phyloP scores from a whole-genome alignment of 2,329 filamentous ascomycete genomes.

The Colletotrichum tofieldiae region DNA sequence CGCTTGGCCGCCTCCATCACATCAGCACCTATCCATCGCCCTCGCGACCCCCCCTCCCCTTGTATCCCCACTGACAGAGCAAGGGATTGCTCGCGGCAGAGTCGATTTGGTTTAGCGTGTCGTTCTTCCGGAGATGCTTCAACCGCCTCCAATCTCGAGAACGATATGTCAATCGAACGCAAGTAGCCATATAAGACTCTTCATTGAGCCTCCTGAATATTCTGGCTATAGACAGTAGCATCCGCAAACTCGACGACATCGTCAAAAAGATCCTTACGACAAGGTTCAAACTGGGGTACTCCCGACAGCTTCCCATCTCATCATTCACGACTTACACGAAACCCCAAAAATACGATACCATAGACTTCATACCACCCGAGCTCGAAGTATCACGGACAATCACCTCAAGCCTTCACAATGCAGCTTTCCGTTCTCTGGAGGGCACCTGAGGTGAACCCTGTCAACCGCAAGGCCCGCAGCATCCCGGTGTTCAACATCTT shows the following conservation, averaged over 20 bases:
- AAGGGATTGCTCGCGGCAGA: conserved; percentile 39
- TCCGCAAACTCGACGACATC: not conserved
- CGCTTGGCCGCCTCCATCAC: conserved; percentile 34
- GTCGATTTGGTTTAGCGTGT: conserved; percentile 38
- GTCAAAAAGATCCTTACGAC: not conserved
- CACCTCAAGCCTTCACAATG: conserved; percentile 46
- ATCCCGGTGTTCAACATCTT: conserved; percentile 85
- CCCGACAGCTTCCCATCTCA: not conserved
- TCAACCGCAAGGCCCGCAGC: conserved; percentile 86
- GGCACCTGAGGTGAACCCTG: conserved; percentile 84
- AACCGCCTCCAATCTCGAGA: conserved; percentile 20
- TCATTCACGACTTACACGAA: conserved; percentile 11
- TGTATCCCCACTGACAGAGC: conserved; percentile 30
- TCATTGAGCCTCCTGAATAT: not conserved
- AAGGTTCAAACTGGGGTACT: not conserved
- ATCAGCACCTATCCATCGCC: conserved; percentile 17
- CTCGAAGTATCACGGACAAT: not conserved
- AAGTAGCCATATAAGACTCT: conserved; percentile 33
- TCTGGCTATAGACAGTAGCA: not conserved
- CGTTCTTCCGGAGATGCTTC: conserved; percentile 39
- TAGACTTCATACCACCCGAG: not conserved
- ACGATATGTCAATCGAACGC: conserved; percentile 17
- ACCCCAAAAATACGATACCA: not conserved
- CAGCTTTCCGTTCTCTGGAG: conserved; percentile 60
- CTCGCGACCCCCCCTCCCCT: conserved; percentile 24